Evolutionary conservation across 164 flowering plant species (phyloP), one percentile per base, ranked within the genome.

Genomic region (Pachysandra terminalis): DNA sequence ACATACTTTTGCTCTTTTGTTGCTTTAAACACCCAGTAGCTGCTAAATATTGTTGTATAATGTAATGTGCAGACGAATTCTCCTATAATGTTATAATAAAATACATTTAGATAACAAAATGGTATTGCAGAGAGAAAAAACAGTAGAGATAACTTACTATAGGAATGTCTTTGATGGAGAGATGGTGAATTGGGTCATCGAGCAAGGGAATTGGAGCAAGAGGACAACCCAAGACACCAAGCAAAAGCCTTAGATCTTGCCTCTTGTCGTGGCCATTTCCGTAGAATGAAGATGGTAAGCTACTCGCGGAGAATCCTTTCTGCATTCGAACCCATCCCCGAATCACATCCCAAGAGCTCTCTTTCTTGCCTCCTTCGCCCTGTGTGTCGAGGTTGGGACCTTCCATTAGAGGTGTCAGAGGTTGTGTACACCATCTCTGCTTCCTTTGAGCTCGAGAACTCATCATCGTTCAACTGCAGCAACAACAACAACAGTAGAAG

Each of bases 201-300:
- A 52, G 89, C 1, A 37, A 65, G 0, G 82, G 84, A 21, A 93
- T 78, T 0, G 98, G 98, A 32, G 96, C 91, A 3, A 93, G 86
- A 2, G 98, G 98, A 66, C 98, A 93, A 4, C 89, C 98, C 61
- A 93, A 71, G 8, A 93, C 95, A 6, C 98, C 87, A 5, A 93
- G 89, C 74, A 93, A 69, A 56, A 90, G 83, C 82, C 85, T 82
- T 63, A 87, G 63, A 67, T 93, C 93, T 9, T 79, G 83, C 8
- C 65, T 70, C 60, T 79, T 82, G 8, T 83, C 54, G 1, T 73
- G 75, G 32, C 48, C 9, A 32, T 26, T 58, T 0, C 67, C 73
- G 25, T 71, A 49, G 0, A 55, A 59, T 0, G 87, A 73, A 19
- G 32, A 21, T 0, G 81, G 75, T 2, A 66, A 60, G 62, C 51